Evolutionary conservation across 1,139 yeast species (phyloP).

Genomic region (Magnusiomyces sp.): DNA sequence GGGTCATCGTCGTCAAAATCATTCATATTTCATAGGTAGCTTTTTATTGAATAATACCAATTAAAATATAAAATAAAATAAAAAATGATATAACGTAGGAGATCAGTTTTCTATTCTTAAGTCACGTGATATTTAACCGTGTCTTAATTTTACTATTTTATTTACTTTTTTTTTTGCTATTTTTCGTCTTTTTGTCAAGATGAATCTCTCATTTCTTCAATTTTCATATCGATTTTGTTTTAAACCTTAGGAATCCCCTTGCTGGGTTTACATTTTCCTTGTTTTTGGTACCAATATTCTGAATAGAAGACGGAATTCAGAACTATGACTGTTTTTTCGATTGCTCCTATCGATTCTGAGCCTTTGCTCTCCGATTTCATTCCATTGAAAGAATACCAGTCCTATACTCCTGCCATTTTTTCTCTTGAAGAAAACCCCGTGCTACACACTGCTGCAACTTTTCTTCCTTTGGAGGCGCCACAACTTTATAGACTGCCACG

Average conservation of each 20-base stretch:
- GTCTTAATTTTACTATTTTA: too few species aligned
- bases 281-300: too few species aligned
- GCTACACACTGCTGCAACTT: not conserved
- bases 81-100: not conserved
- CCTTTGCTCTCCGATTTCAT: not conserved
- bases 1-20: not conserved
- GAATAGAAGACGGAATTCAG: too few species aligned
- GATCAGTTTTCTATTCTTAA: not conserved
- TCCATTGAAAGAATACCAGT: conserved; percentile 1
- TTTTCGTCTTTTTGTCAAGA: too few species aligned
- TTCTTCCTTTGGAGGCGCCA: not conserved
- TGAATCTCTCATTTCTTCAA: too few species aligned
- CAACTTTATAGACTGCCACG: not conserved
- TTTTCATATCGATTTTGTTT: too few species aligned
- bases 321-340: not conserved
- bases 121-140: too few species aligned
- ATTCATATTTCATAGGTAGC: not conserved
- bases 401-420: conserved; percentile 2
- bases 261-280: too few species aligned
- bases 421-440: conserved; percentile 2
- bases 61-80: too few species aligned
- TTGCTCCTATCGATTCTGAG: not conserved
- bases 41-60: not conserved
- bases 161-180: too few species aligned
- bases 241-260: too few species aligned